Conservation (phyloP, 140 eudicot species). For the Flaveria floridana region DNA sequence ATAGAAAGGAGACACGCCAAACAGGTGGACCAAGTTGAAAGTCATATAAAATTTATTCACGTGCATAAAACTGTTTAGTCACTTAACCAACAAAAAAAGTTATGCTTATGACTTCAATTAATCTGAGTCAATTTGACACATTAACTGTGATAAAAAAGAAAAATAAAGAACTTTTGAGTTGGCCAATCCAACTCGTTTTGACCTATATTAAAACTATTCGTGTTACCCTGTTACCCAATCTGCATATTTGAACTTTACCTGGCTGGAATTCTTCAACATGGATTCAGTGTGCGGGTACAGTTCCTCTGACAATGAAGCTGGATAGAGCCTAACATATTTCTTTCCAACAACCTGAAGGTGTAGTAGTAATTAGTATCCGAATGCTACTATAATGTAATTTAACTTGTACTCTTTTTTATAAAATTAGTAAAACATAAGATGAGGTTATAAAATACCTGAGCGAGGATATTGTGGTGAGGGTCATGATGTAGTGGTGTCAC, state of each 20-base stretch:
- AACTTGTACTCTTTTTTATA: too few species aligned
- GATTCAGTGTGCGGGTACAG: constrained; percentile 86
- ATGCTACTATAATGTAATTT: background rate
- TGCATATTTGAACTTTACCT: constrained; percentile 42
- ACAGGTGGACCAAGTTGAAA: constrained; percentile 1
- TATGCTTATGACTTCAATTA: background rate
- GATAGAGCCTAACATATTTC: constrained; percentile 86
- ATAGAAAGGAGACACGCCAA: background rate
- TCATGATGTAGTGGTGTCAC: constrained; percentile 99
- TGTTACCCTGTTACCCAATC: background rate
- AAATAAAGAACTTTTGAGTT: background rate
- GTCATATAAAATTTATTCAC: background rate
- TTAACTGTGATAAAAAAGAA: background rate
- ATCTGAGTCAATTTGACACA: background rate
- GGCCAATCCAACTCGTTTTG: background rate
- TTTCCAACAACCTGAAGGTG: constrained; percentile 85
- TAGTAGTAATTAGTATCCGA: background rate
- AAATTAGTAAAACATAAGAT: background rate
- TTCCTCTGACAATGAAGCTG: constrained; percentile 80
- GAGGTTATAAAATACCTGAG: constrained; percentile 61
- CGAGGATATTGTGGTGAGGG: constrained; percentile 96
- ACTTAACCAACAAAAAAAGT: background rate
- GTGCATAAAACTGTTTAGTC: constrained; percentile 1
- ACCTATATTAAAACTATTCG: background rate
- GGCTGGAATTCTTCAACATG: constrained; percentile 92